These are phyloP conservation scores for Ceratobasidium sp. DNA, from an alignment of 1,284 basidiomycete genomes.

Conservation along the genomic window DNA sequence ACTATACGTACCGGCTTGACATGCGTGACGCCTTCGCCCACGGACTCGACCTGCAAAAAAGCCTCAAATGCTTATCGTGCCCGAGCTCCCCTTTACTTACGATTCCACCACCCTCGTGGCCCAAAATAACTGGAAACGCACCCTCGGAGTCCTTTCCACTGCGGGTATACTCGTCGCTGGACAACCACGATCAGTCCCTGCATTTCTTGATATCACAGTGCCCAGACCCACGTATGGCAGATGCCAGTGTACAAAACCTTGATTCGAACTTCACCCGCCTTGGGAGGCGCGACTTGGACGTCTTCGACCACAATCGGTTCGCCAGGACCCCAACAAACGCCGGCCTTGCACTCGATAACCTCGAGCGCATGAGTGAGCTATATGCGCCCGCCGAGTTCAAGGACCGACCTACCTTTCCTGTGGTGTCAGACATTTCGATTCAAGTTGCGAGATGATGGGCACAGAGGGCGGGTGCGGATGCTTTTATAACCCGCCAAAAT, in stretches of 20 bases:
- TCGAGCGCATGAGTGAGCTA: conserved; percentile 48
- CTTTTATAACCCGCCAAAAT: conserved; percentile 25
- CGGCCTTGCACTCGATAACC: conserved; percentile 92
- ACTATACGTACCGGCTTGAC: conserved; percentile 70
- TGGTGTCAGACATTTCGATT: conserved; percentile 69
- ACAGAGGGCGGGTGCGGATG: conserved; percentile 2
- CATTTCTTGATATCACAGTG: not conserved
- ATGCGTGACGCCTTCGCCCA: conserved; percentile 91
- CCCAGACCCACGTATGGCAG: conserved; percentile 80
- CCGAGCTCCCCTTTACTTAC: conserved; percentile 59
- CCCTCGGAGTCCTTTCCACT: conserved; percentile 98
- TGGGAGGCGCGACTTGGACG: conserved; percentile 92
- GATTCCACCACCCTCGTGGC: conserved; percentile 89
- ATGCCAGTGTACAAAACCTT: conserved; percentile 92
- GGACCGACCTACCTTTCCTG: conserved; percentile 60
- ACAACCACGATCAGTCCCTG: conserved; percentile 30
- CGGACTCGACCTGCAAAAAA: conserved; percentile 81
- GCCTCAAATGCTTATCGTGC: conserved; percentile 45
- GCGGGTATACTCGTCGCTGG: conserved; percentile 89
- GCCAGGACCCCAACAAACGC: conserved; percentile 95
- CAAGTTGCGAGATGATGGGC: conserved; percentile 45
- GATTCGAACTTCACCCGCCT: conserved; percentile 92
- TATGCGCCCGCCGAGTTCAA: conserved; percentile 18
- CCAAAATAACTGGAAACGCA: conserved; percentile 93
- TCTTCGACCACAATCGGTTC: conserved; percentile 90